phyloP scores from a whole-genome alignment of 164 flowering plant genomes.

The Nymphaea colorata region DNA sequence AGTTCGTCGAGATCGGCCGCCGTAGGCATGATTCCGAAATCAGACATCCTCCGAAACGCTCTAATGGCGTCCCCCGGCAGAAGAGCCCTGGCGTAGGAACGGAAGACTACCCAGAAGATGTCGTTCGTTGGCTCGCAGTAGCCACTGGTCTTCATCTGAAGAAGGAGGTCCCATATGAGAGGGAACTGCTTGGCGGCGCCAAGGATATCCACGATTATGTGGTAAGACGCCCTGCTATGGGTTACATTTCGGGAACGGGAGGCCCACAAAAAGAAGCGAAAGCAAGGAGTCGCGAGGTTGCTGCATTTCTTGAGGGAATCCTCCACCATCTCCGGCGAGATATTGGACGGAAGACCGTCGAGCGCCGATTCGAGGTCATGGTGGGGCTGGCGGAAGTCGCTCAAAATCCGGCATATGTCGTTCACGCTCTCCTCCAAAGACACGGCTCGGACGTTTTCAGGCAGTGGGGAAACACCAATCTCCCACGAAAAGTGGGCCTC shows the following conservation, averaged over 20 bases:
- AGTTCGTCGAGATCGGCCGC: conserved; percentile 54
- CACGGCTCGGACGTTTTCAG: conserved; percentile 26
- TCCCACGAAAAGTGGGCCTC: conserved; percentile 22
- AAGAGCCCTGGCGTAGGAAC: conserved; percentile 57
- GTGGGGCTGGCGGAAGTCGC: conserved; percentile 67
- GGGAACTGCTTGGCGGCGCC: conserved; percentile 74
- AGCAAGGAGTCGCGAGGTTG: conserved; percentile 59
- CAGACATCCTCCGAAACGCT: conserved; percentile 60
- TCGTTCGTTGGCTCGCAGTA: conserved; percentile 17
- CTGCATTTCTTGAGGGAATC: conserved; percentile 78
- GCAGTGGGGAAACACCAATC: conserved; percentile 54
- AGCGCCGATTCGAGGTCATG: conserved; percentile 68
- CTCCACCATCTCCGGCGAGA: conserved; percentile 46
- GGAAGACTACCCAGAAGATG: conserved; percentile 57
- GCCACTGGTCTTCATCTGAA: conserved; percentile 31
- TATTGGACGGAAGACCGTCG: conserved; percentile 19
- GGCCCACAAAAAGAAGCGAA: conserved; percentile 82
- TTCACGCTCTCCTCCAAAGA: conserved; percentile 20
- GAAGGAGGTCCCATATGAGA: conserved; percentile 70
- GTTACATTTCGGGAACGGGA: conserved; percentile 31
- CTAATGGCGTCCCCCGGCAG: conserved; percentile 68
- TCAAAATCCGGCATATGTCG: conserved; percentile 58
- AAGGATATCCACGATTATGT: conserved; percentile 49
- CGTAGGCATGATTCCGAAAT: conserved; percentile 47
- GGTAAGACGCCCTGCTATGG: conserved; percentile 40